Conservation (phyloP, 106 monocot genomes). For the Acanthochlamys bracteata region DNA sequence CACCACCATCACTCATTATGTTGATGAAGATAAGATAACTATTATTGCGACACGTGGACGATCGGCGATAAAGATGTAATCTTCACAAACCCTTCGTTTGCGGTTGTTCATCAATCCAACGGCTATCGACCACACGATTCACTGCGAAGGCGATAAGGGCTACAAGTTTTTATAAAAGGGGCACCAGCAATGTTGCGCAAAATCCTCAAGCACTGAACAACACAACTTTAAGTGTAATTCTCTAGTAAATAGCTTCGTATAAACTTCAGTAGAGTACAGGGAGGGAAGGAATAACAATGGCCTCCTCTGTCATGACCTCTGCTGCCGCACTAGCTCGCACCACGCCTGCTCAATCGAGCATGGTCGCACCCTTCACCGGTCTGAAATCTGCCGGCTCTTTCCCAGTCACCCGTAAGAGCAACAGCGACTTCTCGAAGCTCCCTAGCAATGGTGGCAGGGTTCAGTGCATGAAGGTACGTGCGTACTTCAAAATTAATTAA, state of each 20-base stretch:
- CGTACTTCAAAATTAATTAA: background rate
- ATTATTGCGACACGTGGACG: background rate
- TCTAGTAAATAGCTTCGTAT: too few species aligned
- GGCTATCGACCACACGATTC: too few species aligned
- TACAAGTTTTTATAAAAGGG: too few species aligned
- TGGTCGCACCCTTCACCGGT: conserved; percentile 7
- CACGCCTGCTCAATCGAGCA: conserved; percentile 7
- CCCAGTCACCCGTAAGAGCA: conserved; percentile 5
- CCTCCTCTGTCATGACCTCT: conserved; percentile 9
- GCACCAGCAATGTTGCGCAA: too few species aligned
- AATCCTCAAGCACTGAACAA: too few species aligned
- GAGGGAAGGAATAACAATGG: background rate
- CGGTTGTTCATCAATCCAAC: background rate
- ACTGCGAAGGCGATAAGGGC: too few species aligned
- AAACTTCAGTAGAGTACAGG: background rate
- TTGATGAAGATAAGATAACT: conserved; percentile 2
- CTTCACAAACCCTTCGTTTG: background rate
- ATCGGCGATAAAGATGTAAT: background rate
- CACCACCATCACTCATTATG: conserved; percentile 3
- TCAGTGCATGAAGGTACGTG: conserved; percentile 8
- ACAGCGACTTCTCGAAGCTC: conserved; percentile 1
- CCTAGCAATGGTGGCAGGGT: conserved; percentile 13
- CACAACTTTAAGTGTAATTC: too few species aligned
- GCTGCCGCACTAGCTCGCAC: background rate
- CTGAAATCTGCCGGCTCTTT: conserved; percentile 7